Evolutionary conservation across 2,329 filamentous ascomycete species (phyloP).

Genomic region (Pyrenophora tritici-repentis): DNA sequence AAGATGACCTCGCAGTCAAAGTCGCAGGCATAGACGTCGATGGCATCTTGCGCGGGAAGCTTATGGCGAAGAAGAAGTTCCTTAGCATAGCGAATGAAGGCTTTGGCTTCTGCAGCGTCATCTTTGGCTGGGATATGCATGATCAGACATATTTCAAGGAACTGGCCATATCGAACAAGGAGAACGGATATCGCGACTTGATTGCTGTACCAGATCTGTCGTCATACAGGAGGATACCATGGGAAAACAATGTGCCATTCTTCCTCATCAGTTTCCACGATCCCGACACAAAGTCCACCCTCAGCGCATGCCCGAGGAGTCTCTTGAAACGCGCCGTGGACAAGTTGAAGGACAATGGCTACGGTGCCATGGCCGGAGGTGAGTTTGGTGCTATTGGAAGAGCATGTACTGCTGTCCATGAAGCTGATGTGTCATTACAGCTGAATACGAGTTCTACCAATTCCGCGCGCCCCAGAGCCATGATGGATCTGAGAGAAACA

Average conservation of each 20-base stretch:
- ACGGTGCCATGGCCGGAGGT: conserved; percentile 89
- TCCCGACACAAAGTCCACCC: conserved; percentile 71
- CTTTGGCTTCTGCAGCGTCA: conserved; percentile 92
- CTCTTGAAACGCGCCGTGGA: conserved; percentile 70
- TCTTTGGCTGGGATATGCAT: conserved; percentile 98
- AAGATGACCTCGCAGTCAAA: conserved; percentile 78
- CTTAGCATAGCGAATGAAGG: conserved; percentile 78
- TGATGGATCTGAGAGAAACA: conserved; percentile 60
- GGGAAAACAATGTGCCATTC: conserved; percentile 85
- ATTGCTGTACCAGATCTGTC: conserved; percentile 79
- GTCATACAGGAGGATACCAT: conserved; percentile 83
- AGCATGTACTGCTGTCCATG: conserved; percentile 20
- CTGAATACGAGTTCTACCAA: conserved; percentile 94
- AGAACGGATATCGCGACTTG: conserved; percentile 87
- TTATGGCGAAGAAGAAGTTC: conserved; percentile 93
- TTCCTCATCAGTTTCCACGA: conserved; percentile 85
- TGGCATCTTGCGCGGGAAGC: conserved; percentile 83
- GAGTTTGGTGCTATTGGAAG: conserved; percentile 40
- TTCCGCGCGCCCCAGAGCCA: conserved; percentile 69
- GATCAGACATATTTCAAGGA: conserved; percentile 87
- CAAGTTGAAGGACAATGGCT: conserved; percentile 71
- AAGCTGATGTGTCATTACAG: conserved; percentile 54
- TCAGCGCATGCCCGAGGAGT: conserved; percentile 80
- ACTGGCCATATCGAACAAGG: conserved; percentile 83
- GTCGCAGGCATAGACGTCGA: conserved; percentile 87